Percentiles rank a stretch among this genome's conserved stretches.
phyloP scores from a whole-genome alignment of 2,329 filamentous ascomycete species.

The Trichoderma guizhouense region DNA sequence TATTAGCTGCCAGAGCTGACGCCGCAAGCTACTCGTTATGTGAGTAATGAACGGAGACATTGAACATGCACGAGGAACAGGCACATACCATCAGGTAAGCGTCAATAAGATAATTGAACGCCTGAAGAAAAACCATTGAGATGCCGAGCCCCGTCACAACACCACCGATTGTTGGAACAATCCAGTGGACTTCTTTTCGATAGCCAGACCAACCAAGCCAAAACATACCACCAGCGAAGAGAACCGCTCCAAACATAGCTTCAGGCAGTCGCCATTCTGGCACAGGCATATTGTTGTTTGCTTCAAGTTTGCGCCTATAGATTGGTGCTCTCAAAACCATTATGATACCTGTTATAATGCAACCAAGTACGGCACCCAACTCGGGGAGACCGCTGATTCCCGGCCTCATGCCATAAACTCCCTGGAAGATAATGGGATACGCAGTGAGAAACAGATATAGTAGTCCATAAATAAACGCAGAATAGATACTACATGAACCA shows the following conservation, averaged over 20 bases:
- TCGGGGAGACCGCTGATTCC: not conserved
- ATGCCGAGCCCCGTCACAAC: not conserved
- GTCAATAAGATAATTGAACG: not conserved
- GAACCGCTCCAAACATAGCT: not conserved
- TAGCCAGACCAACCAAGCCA: not conserved
- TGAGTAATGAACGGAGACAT: not conserved
- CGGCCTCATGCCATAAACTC: not conserved
- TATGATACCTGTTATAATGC: not conserved
- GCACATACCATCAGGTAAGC: not conserved
- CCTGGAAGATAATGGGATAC: not conserved
- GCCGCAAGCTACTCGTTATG: not conserved
- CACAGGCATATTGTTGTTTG: not conserved
- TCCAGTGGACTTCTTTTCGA: not conserved
- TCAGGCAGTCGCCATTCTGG: conserved; percentile 2
- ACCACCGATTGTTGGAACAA: not conserved
- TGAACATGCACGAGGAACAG: not conserved
- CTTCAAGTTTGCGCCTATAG: not conserved
- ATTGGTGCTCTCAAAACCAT: not conserved
- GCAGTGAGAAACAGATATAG: not conserved
- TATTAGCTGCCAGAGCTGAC: not conserved
- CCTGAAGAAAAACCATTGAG: not conserved
- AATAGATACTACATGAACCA: not conserved
- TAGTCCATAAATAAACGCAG: not conserved
- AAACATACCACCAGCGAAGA: conserved; percentile 6
- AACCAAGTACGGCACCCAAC: not conserved